Evolutionary conservation across 2,329 filamentous ascomycete genomes (phyloP).

Genomic region (Sclerotinia borealis): DNA sequence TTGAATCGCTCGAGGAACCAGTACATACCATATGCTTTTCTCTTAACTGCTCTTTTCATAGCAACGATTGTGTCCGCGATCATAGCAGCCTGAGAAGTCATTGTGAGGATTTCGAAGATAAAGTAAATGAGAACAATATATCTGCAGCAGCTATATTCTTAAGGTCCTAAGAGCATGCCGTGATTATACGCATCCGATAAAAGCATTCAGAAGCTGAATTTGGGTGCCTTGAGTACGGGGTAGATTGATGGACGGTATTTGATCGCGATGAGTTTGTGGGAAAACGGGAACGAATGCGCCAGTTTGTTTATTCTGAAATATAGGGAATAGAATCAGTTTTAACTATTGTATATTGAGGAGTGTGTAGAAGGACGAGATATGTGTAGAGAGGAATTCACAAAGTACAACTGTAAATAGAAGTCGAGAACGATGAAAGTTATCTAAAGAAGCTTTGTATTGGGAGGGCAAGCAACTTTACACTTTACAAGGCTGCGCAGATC

Average conservation of each 20-base stretch:
- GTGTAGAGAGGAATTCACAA: not conserved
- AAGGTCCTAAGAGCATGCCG: not conserved
- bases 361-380: not conserved
- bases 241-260: not conserved
- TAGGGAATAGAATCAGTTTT: not conserved
- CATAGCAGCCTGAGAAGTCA: constrained; percentile 54
- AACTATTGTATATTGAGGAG: not conserved
- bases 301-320: not conserved
- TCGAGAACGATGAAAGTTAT: constrained; percentile 12
- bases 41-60: constrained; percentile 62
- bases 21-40: constrained; percentile 54
- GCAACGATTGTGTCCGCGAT: constrained; percentile 61
- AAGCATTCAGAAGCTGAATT: not conserved
- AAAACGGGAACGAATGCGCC: constrained; percentile 7
- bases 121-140: not conserved
- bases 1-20: constrained; percentile 19
- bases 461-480: not conserved
- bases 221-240: constrained; percentile 6
- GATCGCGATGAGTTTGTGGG: not conserved
- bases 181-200: constrained; percentile 6
- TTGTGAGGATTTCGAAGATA: constrained; percentile 26
- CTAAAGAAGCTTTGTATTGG: constrained; percentile 9
- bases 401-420: not conserved
- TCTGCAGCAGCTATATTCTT: not conserved
- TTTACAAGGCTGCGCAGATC: constrained; percentile 5